Base-by-base conservation (phyloP, 805 yeast species). In the Yamadazyma sp. region DNA sequence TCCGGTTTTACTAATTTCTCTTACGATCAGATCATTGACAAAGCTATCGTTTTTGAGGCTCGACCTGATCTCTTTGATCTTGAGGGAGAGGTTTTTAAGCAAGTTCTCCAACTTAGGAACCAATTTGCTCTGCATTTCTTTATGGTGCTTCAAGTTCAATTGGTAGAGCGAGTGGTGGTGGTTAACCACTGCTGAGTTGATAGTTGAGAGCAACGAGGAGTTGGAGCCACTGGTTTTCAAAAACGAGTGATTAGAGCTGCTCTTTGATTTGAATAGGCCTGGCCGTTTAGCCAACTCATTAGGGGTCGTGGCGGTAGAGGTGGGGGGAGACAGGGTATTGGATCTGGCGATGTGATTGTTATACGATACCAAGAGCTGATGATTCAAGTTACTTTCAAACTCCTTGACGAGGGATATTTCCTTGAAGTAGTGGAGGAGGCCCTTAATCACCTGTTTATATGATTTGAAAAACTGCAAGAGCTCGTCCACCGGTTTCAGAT, bases 1-100 rank as follows among this genome's bases (percentile, higher is more conserved):
- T 39, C 80, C 82, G 1, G 95, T 82, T 39, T 75, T 77, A 37
- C 71, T 71, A 40, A 83, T 73, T 56, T 68, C 73, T 32, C 52
- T 64, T 10, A 59, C 41, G 18, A 68, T 44, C 6, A 56, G 53
- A 13, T 56, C 48, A 43, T 66, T 67, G 17, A 70, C 64, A 47
- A 68, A 68, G 2, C 68, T 55, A 13, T 68, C 73, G 47, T 68
- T 67, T 38, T 58, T 63, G 42, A 68, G 52, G 20, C 67, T 55
- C 5, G 62, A 49, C 48, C 52, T 65, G 46, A 68, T 67, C 45
- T 68, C 74, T 43, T 64, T 66, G 45, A 68, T 68, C 37, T 68
- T 68, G 41, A 48, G 37, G 22, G 57, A 47, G 32, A 68, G 55
- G 43, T 67, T 66, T 38, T 54, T 59, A 34, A 56, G 53, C 38